A percentile compares a stretch with the other conserved stretches of the same genome.
phyloP scores from a whole-genome alignment of 2,329 filamentous ascomycete species.

The Didymella pinodella region DNA sequence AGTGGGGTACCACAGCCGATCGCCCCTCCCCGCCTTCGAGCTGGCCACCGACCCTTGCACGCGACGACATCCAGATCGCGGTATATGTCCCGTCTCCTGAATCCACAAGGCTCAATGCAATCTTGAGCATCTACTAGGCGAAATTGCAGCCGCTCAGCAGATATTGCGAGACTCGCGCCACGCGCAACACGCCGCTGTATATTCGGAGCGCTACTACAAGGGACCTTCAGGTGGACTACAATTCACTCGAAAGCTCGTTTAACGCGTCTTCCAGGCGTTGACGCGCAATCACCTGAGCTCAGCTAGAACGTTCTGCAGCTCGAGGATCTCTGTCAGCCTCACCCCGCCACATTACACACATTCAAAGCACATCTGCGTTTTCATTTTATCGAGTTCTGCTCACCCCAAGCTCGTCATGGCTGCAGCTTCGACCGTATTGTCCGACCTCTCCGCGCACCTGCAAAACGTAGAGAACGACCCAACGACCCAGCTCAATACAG shows the following conservation, averaged over 20 bases:
- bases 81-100: background rate
- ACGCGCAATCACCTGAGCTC: constrained; percentile 44
- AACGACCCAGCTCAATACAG: constrained; percentile 55
- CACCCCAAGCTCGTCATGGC: constrained; percentile 24
- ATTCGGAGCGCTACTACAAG: background rate
- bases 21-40: constrained; percentile 20
- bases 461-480: constrained; percentile 55
- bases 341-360: constrained; percentile 21
- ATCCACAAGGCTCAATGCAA: background rate
- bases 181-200: background rate
- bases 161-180: constrained; percentile 1
- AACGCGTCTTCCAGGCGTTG: background rate
- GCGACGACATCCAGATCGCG: background rate
- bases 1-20: constrained; percentile 34
- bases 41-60: constrained; percentile 1
- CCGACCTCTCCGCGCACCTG: constrained; percentile 54
- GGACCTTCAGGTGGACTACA: background rate
- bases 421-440: constrained; percentile 30
- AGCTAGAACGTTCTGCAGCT: constrained; percentile 36
- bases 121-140: background rate
- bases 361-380: background rate
- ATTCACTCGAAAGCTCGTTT: background rate
- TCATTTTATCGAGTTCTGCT: background rate
- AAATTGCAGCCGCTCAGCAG: background rate
- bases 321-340: constrained; percentile 10